Percentiles rank a stretch among this genome's conserved stretches.
These are phyloP conservation scores for Glonium stellatum DNA, from an alignment of 495 filamentous ascomycete genomes.

Conservation along the genomic window DNA sequence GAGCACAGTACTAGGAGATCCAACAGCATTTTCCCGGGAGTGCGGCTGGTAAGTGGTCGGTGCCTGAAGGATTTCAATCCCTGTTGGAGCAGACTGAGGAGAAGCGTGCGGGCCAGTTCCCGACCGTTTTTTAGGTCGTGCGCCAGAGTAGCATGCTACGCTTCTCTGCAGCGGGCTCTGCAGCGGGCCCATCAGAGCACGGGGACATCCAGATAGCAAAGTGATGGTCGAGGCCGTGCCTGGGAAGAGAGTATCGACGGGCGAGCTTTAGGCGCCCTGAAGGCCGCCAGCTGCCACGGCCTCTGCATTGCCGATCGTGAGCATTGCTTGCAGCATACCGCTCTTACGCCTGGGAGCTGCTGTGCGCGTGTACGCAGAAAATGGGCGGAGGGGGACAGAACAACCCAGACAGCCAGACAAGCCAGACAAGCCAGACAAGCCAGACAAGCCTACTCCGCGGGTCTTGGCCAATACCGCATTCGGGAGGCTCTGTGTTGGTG, in stretches of 20 bases:
- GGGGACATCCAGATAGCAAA: not conserved
- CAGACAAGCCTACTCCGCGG: not conserved
- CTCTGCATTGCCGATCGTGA: not conserved
- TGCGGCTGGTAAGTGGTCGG: constrained; percentile 23
- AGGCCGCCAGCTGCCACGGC: not conserved
- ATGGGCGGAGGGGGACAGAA: not conserved
- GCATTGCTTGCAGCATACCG: not conserved
- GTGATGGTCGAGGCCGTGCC: not conserved
- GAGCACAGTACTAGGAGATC: constrained; percentile 16
- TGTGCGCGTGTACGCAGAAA: not conserved
- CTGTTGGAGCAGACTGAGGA: constrained; percentile 4
- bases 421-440: too few species aligned
- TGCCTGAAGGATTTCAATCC: constrained; percentile 29
- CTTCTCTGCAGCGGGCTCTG: too few species aligned
- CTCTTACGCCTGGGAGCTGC: not conserved
- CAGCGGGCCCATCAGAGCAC: not conserved
- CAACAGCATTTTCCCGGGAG: constrained; percentile 26
- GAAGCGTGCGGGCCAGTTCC: constrained; percentile 18
- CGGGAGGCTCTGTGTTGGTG: constrained; percentile 6
- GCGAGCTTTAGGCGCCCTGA: not conserved
- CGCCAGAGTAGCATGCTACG: constrained; percentile 8
- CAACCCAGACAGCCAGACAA: too few species aligned
- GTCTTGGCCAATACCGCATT: not conserved
- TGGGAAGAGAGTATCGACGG: not conserved
- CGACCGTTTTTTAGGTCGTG: constrained; percentile 27